phyloP scores from a whole-genome alignment of 306 rosid species.

The Cicer arietinum region DNA sequence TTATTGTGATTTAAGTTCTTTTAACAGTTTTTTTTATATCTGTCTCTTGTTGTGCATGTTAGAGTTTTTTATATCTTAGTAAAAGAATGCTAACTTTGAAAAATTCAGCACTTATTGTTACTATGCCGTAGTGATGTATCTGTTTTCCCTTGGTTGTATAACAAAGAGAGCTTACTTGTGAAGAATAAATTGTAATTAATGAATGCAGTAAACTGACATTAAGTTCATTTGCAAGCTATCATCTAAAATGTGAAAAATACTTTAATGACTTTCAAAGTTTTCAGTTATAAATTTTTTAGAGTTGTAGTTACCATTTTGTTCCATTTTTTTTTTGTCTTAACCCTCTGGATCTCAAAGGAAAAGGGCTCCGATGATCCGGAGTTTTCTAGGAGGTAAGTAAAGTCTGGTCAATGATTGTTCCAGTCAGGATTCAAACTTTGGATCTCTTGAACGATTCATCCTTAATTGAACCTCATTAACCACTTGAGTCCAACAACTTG shows the following conservation, averaged over 20 bases:
- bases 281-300: neutral
- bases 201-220: neutral
- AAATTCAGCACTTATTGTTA: neutral
- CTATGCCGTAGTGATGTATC: neutral
- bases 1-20: neutral
- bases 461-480: too few relatives aligned
- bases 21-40: too few relatives aligned
- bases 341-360: too few relatives aligned
- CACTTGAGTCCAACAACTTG: too few relatives aligned
- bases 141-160: neutral
- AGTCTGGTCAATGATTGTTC: too few relatives aligned
- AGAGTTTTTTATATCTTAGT: neutral
- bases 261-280: neutral
- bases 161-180: neutral
- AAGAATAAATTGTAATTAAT: conserved; percentile 2
- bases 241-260: neutral
- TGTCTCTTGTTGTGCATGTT: neutral
- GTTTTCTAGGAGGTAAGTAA: too few relatives aligned
- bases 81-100: neutral
- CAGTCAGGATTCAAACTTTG: too few relatives aligned
- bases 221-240: conserved; percentile 18
- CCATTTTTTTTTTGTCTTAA: too few relatives aligned
- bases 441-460: too few relatives aligned
- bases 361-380: too few relatives aligned
- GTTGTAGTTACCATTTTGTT: neutral